These are phyloP conservation scores for Boletus tomentosulus DNA, from an alignment of 768 basidiomycete genomes.

Conservation along the genomic window DNA sequence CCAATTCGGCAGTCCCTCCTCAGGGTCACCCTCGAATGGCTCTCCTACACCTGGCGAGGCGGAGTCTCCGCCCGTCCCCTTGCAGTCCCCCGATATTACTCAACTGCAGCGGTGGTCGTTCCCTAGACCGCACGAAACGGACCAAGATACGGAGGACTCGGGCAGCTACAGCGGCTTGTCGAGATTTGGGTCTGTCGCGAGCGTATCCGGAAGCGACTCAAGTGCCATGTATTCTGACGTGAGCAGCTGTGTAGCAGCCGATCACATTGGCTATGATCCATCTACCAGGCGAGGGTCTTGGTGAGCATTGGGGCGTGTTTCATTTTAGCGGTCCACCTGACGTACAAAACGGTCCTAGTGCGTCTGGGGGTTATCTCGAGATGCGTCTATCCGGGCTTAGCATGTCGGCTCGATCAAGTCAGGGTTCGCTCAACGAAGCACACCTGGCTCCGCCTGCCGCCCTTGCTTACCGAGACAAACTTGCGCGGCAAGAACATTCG, in stretches of 20 bases:
- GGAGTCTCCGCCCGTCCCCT: conserved; percentile 20
- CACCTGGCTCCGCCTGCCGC: conserved; percentile 19
- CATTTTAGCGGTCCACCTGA: conserved; percentile 22
- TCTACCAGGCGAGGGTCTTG: conserved; percentile 33
- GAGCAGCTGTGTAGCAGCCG: conserved; percentile 32
- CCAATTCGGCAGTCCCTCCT: conserved; percentile 59
- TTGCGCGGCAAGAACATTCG: conserved; percentile 20
- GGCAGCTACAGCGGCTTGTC: conserved; percentile 44
- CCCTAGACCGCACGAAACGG: conserved; percentile 38
- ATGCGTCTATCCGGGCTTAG: conserved; percentile 29
- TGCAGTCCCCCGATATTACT: conserved; percentile 44
- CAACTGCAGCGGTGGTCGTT: conserved; percentile 39
- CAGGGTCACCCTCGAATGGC: conserved; percentile 40
- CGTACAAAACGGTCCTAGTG: conserved; percentile 22
- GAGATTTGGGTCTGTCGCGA: conserved; percentile 59
- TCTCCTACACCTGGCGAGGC: conserved; percentile 49
- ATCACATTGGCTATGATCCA: conserved; percentile 29
- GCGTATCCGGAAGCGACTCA: conserved; percentile 56
- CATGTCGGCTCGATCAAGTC: conserved; percentile 30
- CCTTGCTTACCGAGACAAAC: conserved; percentile 25
- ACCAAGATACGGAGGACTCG: conserved; percentile 53
- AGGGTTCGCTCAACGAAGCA: conserved; percentile 30
- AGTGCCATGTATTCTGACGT: conserved; percentile 50
- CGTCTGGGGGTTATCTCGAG: conserved; percentile 29
- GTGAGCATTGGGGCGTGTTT: conserved; percentile 15